Base-by-base conservation (phyloP, 805 yeast genomes). In the Saturnispora ahearnii region DNA sequence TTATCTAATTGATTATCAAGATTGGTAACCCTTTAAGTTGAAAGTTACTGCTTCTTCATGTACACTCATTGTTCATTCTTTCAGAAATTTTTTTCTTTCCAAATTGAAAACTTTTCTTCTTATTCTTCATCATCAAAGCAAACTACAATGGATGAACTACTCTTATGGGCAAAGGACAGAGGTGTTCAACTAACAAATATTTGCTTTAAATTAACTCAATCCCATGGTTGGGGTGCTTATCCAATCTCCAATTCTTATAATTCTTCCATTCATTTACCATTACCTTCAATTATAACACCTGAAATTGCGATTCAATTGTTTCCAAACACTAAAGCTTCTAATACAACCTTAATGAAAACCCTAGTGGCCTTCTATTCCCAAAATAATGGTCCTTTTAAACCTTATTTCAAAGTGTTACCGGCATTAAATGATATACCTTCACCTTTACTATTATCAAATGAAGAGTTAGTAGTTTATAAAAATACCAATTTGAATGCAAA, bases 361-460 rank as follows among this genome's bases (percentile, higher is more conserved):
- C 51, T 9, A 31, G 57, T 12, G 32, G 63, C 41, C 57, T 59
- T 42, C 43, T 58, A 46, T 54, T 30, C 41, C 50, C 24, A 48
- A 41, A 30, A 13, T 9, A 6, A 13, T 24, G n/a, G 11, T 18
- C 22, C 15, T 24, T 43, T 31, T 21, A 21, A 45, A 49, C 74
- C 79, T 2, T 82, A 81, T 55, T 56, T 81, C 33, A 59, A 69
- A 15, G 54, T 69, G 4, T 62, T 82, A 11, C 85, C 87, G 1
- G 37, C 63, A 0, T 5, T 62, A 60, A 26, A 65, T 57, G 66
- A 71, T 11, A 73, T 81, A 33, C 71, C 73, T 18, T 73, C 84
- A 9, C 95, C 96, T 1, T 72, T 81, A 42, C 74, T 78, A 49
- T 87, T 85, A 82, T 64, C 67, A 45, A 62, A 72, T 0, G 65